Evolutionary conservation across 257 asterid genomes (phyloP).

Genomic region (Galeopsis tetrahit): DNA sequence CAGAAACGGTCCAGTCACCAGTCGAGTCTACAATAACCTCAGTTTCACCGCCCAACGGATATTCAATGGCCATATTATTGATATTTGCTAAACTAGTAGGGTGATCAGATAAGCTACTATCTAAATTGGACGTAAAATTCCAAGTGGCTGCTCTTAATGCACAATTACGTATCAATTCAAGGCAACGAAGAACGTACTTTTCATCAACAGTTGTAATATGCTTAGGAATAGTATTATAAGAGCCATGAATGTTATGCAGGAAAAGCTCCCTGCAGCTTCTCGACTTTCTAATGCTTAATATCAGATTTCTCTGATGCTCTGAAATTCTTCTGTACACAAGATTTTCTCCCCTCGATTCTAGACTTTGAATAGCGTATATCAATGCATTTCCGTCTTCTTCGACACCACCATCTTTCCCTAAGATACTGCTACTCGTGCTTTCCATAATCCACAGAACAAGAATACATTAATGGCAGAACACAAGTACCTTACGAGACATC

Average conservation of each 20-base stretch:
- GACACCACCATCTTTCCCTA: constrained; percentile 39
- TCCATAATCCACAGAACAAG: constrained; percentile 48
- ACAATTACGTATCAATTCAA: constrained; percentile 58
- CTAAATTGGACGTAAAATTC: constrained; percentile 47
- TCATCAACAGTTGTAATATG: constrained; percentile 71
- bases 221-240: constrained; percentile 57
- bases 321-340: constrained; percentile 32
- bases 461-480: constrained; percentile 41
- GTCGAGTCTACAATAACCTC: constrained; percentile 25
- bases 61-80: constrained; percentile 46
- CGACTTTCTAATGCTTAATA: constrained; percentile 41
- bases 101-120: constrained; percentile 37
- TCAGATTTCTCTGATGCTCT: constrained; percentile 39
- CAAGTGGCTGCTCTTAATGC: constrained; percentile 54
- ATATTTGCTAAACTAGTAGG: constrained; percentile 38
- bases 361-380: constrained; percentile 39
- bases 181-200: constrained; percentile 66
- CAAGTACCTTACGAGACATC: constrained; percentile 21
- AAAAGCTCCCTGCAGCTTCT: constrained; percentile 48
- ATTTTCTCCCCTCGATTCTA: constrained; percentile 40
- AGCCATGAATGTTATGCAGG: constrained; percentile 40
- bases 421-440: constrained; percentile 29
- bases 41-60: constrained; percentile 33
- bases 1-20: constrained; percentile 49
- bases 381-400: constrained; percentile 39